These are phyloP conservation scores for Monilinia fructicola DNA, from an alignment of 2,329 filamentous ascomycete genomes.

Conservation along the genomic window DNA sequence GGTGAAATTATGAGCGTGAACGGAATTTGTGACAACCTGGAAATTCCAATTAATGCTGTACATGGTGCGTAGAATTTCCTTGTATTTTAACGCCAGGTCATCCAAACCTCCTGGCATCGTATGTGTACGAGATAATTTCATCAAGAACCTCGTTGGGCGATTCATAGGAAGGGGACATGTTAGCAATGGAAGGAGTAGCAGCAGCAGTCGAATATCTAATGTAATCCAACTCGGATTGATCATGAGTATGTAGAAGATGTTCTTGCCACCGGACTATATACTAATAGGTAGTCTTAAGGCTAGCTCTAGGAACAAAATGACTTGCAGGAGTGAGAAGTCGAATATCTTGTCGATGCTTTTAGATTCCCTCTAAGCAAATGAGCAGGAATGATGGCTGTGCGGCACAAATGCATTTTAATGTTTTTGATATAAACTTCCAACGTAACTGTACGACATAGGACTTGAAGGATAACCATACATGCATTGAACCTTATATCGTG, in stretches of 20 bases:
- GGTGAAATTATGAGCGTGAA: neutral
- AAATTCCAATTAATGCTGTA: neutral
- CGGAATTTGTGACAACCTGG: neutral
- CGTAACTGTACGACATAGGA: too few species aligned
- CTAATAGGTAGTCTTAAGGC: neutral
- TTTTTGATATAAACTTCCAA: too few species aligned
- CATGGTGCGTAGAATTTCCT: neutral
- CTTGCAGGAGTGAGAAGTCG: neutral
- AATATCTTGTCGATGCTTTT: neutral
- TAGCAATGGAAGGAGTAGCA: neutral
- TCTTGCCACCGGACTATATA: neutral
- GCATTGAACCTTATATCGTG: neutral
- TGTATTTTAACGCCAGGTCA: neutral
- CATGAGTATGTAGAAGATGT: neutral
- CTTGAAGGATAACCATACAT: too few species aligned
- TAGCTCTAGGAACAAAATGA: neutral
- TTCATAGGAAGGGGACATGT: neutral
- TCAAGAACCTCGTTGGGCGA: neutral
- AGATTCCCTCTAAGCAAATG: too few species aligned
- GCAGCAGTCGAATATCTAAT: neutral
- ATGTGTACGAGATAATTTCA: neutral
- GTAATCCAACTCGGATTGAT: neutral
- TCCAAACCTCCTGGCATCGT: constrained; percentile 6
- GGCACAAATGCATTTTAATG: too few species aligned
- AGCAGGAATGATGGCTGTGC: too few species aligned